Evolutionary conservation across 1,284 basidiomycete species (phyloP), one percentile per base, ranked within the genome.

Genomic region (Naganishia liquefaciens): DNA sequence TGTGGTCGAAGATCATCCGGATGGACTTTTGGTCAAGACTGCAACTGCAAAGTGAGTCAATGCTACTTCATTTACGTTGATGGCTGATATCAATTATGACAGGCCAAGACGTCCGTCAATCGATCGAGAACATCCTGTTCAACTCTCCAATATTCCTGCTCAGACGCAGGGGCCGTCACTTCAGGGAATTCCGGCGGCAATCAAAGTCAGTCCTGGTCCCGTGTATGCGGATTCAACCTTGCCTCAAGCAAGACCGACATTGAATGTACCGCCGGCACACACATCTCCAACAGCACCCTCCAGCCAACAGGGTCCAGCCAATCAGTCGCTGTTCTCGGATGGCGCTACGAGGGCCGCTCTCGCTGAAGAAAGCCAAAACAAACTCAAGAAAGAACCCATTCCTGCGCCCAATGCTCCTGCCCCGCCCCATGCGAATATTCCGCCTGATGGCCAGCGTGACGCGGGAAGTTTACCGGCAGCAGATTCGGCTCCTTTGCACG

Each of bases 1-100:
- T 39, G 5, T 60, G 21, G 57, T 50, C 13, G 46, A 60, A 50
- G 57, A 60, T n/a, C 57, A 60, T 15, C 46, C 57, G 13, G 47
- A 60, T 9, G 57, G 46, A 25, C 37, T 60, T n/a, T 33, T 50
- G 4, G 13, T 60, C 7, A 49, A 27, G n/a, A 33, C 46, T 49
- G 57, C 39, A 10, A 46, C 57, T 13, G 40, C 57, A 17, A 40
- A 60, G 57, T 60, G 49, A 60, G 57, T 50, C 23, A 30, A 50
- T 30, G 19, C 15, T 28, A 11, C 11, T 15, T 4, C 15, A 19
- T 46, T 10, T 4, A 19, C n/a, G n/a, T 23, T 37, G 27, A n/a
- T 2, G 25, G 17, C n/a, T 37, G n/a, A 53, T 15, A 37, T 13
- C 28, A 15, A 9, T 21, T n/a, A 39, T 28, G 5, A 46, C 28